phyloP scores from a whole-genome alignment of 2,329 filamentous ascomycete genomes.

The Saccharata proteae region DNA sequence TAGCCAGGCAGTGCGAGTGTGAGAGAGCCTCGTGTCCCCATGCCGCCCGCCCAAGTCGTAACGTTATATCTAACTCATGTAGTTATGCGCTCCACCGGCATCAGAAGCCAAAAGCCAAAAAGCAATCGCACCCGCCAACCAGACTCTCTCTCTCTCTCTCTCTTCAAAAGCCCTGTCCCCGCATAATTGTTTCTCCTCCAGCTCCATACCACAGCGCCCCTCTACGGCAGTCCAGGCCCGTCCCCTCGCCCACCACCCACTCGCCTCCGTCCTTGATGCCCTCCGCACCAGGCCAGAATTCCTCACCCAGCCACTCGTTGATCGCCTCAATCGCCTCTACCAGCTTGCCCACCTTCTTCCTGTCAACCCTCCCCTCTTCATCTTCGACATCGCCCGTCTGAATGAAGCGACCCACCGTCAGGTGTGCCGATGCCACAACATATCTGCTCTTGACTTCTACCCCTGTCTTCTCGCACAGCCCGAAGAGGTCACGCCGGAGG shows the following conservation, averaged over 20 bases:
- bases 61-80: no score
- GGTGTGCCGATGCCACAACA: conserved; percentile 77
- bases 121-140: no score
- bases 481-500: conserved; percentile 66
- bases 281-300: conserved; percentile 52
- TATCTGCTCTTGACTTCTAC: conserved; percentile 68
- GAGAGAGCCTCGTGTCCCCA: no score
- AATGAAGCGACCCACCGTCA: conserved; percentile 77
- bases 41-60: no score
- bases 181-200: conserved; percentile 56
- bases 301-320: conserved; percentile 59
- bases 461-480: conserved; percentile 43
- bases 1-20: no score
- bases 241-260: conserved; percentile 82
- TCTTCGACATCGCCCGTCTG: conserved; percentile 41
- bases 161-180: conserved; percentile 37
- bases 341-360: conserved; percentile 49
- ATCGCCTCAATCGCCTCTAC: conserved; percentile 60
- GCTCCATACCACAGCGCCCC: conserved; percentile 76
- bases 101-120: no score
- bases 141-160: neutral
- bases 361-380: conserved; percentile 22
- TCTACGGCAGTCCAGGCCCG: conserved; percentile 61
- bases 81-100: no score
- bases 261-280: conserved; percentile 45